These are phyloP conservation scores for Eucalyptus cloeziana DNA, from an alignment of 345 rosid genomes.

Conservation along the genomic window DNA sequence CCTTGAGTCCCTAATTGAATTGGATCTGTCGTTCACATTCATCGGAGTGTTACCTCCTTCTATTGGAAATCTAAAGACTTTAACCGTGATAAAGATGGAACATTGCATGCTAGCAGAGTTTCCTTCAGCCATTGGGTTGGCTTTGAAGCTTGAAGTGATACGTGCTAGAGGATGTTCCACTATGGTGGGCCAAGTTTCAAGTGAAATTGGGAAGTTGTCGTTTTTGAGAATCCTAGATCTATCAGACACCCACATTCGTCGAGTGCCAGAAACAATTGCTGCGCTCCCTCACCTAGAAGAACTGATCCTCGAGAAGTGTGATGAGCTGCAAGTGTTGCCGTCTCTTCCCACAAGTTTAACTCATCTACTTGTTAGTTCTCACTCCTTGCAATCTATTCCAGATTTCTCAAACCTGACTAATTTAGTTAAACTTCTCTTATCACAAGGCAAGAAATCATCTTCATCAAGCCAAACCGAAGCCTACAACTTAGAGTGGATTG, in stretches of 20 bases:
- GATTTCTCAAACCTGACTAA: background rate
- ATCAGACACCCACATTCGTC: background rate
- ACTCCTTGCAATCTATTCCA: background rate
- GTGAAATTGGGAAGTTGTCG: background rate
- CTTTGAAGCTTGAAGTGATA: too few relatives aligned
- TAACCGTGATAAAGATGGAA: too few relatives aligned
- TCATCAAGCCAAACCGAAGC: rapidly evolving
- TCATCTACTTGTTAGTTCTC: background rate
- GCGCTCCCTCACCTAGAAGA: background rate
- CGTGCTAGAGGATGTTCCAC: too few relatives aligned
- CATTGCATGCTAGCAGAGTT: too few relatives aligned
- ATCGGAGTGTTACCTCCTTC: background rate
- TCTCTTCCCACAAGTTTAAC: background rate
- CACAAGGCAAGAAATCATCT: rapidly evolving
- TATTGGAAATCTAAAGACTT: background rate
- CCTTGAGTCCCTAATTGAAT: too few relatives aligned
- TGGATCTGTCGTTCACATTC: too few relatives aligned
- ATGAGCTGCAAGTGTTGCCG: background rate
- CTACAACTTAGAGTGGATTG: too few relatives aligned
- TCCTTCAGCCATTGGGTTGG: too few relatives aligned
- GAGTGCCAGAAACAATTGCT: background rate
- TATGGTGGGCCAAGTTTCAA: background rate
- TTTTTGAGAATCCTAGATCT: background rate
- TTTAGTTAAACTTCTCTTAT: background rate
- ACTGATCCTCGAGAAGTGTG: rapidly evolving